Evolutionary conservation across 208 protist species (phyloP), one percentile per base, ranked within the genome.

Genomic region (Acanthamoeba culbertsoni): DNA sequence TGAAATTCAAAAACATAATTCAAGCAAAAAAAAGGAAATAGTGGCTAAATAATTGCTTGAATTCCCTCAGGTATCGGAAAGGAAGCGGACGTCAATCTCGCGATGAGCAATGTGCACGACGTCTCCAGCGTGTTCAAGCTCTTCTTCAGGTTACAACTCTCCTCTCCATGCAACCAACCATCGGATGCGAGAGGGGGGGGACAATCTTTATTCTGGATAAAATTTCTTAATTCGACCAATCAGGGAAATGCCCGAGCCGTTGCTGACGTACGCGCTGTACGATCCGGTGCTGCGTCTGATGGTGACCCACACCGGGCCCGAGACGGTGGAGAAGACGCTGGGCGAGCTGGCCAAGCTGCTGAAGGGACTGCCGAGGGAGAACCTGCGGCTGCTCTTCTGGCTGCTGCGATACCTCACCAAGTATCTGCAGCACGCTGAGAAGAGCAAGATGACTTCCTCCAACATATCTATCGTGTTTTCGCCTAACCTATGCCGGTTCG

Each of bases 391-490:
- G 23, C 79, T 89, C 16, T 65, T 65, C 51, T 89, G 53, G 51
- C 79, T 89, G 45, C 79, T 89, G 79, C 51, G 79, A 7, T 89
- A 65, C 79, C 53, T 89, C 45, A 57, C 57, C 79, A 89, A 65
- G 79, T 65, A 65, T 35, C 51, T 65, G 18, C 79, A 89, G 79
- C 63, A 57, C 51, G 18, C 51, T 20, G 53, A 65, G 51, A 28
- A 65, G 51, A 89, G 79, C 79, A 89, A 89, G 79, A 89, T 89
- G 79, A 89, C 45, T 31, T 65, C 33, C 51, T 57, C 45, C 53
- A 89, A 89, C 51, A 57, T 89, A 43, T 65, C 51, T 33, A 89
- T 89, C 53, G 79, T 89, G 33, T 89, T 89, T 35, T 89, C 79
- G 79, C 79, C 79, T 31, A 89, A 89, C 48, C 51, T 89, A 28